A percentile compares a stretch with the other conserved stretches of the same genome.
Conservation (phyloP, 768 basidiomycete species). For the Tulasnella sp. region DNA sequence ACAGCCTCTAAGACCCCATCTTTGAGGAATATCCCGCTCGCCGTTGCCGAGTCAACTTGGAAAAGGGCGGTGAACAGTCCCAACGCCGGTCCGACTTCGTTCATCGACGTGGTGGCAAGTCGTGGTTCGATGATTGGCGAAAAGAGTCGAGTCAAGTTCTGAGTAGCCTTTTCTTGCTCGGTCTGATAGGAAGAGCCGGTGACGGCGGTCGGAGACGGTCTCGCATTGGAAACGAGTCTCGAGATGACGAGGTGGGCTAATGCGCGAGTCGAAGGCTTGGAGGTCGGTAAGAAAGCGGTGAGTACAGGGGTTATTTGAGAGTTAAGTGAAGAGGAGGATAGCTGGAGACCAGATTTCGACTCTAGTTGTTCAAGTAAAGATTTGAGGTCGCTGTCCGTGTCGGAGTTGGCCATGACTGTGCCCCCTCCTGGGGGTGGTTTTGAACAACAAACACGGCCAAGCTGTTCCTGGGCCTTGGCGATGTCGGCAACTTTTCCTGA, state of each 20-base stretch:
- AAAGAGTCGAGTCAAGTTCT: constrained; percentile 40
- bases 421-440: background rate
- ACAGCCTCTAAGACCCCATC: constrained; percentile 55
- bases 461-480: too few species aligned
- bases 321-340: background rate
- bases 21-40: constrained; percentile 48
- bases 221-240: constrained; percentile 50
- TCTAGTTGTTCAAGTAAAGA: background rate
- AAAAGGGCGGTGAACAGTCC: constrained; percentile 69
- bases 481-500: too few species aligned
- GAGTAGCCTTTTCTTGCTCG: constrained; percentile 32
- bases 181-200: constrained; percentile 11
- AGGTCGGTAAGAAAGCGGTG: background rate
- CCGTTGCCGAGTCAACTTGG: constrained; percentile 65
- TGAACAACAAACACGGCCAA: background rate
- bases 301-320: background rate
- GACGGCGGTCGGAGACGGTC: constrained; percentile 25
- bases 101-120: constrained; percentile 42
- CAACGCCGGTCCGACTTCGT: constrained; percentile 40
- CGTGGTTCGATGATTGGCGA: constrained; percentile 36
- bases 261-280: constrained; percentile 30
- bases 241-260: constrained; percentile 64
- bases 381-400: background rate
- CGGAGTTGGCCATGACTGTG: background rate
- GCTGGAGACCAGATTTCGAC: background rate